These are phyloP conservation scores for Myxozyma sirexii DNA, from an alignment of 805 yeast genomes.

Conservation along the genomic window DNA sequence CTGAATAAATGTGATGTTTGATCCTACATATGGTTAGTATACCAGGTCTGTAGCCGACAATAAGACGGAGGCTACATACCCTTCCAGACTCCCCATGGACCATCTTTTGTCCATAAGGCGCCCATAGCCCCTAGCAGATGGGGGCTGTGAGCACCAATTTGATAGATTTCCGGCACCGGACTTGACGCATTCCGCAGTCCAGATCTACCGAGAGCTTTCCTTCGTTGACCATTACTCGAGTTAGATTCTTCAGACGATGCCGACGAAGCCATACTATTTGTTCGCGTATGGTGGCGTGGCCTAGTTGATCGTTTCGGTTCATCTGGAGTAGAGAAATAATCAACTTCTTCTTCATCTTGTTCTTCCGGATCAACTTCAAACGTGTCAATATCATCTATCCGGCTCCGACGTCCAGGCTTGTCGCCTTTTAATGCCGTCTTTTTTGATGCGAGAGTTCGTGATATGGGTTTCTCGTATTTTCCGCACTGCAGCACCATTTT, in stretches of 20 bases:
- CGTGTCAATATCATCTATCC: slow-evolving; percentile 25
- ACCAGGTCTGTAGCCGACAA: no score
- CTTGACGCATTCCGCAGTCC: slow-evolving; percentile 1
- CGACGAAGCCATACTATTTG: slow-evolving; percentile 10
- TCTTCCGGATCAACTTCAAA: slow-evolving; percentile 19
- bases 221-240: neutral
- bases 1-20: slow-evolving; percentile 73
- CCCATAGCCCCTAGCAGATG: slow-evolving; percentile 41
- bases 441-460: neutral
- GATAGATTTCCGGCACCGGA: slow-evolving; percentile 22
- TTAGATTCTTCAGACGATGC: slow-evolving; percentile 7
- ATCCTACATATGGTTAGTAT: slow-evolving; percentile 52
- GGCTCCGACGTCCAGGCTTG: slow-evolving; percentile 30
- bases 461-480: slow-evolving; percentile 39
- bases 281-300: neutral
- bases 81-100: slow-evolving; percentile 63
- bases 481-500: slow-evolving; percentile 82
- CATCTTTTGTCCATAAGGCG: slow-evolving; percentile 66
- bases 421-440: slow-evolving; percentile 25
- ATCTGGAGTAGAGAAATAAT: slow-evolving; percentile 31
- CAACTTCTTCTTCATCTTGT: slow-evolving; percentile 33
- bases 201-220: neutral
- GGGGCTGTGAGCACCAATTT: slow-evolving; percentile 37
- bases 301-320: neutral
- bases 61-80: slow-evolving; percentile 52